Conservation (phyloP, 176 grass and related monocot genomes). For the Avena sativa region DNA sequence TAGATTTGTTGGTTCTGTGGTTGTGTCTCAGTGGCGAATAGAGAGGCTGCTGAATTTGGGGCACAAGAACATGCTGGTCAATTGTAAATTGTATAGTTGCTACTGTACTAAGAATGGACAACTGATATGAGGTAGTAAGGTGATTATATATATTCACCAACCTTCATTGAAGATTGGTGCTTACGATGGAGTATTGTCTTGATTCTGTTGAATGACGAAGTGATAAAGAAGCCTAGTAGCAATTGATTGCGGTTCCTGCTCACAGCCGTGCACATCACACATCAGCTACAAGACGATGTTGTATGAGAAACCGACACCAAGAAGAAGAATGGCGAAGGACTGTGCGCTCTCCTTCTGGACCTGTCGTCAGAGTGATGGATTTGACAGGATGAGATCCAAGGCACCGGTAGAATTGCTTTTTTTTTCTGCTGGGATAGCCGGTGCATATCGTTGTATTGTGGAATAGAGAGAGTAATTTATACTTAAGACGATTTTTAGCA, state of each 20-base stretch:
- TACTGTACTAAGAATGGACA: background rate
- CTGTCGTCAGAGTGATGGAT: background rate
- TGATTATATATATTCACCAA: background rate
- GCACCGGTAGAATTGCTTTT: background rate
- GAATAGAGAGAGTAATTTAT: no score
- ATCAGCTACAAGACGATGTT: background rate
- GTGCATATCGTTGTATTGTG: background rate
- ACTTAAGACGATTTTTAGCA: background rate
- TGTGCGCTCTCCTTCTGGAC: background rate
- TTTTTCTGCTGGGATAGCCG: background rate
- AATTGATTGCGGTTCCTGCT: background rate
- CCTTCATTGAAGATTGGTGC: background rate
- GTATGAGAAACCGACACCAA: background rate
- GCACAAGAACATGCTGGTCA: background rate
- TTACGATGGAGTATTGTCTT: background rate
- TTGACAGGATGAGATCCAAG: no score
- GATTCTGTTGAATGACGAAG: background rate
- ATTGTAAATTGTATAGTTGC: conserved; percentile 43
- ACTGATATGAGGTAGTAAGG: background rate
- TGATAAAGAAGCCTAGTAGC: background rate
- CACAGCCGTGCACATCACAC: background rate
- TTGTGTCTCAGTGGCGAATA: background rate
- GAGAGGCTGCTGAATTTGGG: conserved; percentile 6
- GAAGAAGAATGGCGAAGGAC: background rate
- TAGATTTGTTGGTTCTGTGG: conserved; percentile 24